Conservation (phyloP, 148 eudicot species). For the Cornus controversa region DNA sequence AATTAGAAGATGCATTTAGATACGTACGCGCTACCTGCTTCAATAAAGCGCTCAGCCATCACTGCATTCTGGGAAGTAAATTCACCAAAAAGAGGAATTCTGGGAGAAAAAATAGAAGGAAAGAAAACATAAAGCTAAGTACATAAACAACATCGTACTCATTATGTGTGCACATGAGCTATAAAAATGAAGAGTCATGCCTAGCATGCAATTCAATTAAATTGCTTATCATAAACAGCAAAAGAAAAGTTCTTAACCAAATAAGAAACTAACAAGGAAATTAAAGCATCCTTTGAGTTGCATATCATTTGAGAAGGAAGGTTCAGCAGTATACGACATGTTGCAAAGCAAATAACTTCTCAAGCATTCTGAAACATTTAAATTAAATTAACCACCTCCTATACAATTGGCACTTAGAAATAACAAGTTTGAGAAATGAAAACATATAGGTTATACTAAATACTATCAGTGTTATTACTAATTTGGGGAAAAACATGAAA, state of each 20-base stretch:
- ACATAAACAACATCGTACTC: background rate
- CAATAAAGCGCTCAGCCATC: slow-evolving; percentile 95
- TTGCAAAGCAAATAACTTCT: background rate
- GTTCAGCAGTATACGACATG: background rate
- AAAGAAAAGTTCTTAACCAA: background rate
- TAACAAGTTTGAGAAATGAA: too few species aligned
- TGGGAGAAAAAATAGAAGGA: slow-evolving; percentile 22
- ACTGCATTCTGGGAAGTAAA: slow-evolving; percentile 96
- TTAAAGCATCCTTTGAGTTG: background rate
- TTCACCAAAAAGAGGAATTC: slow-evolving; percentile 90
- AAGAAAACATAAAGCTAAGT: slow-evolving; percentile 1
- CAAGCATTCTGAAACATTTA: too few species aligned
- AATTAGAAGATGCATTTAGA: slow-evolving; percentile 31
- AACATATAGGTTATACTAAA: too few species aligned
- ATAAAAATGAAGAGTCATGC: slow-evolving; percentile 7
- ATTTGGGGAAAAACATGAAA: too few species aligned
- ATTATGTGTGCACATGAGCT: background rate
- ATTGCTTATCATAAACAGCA: background rate
- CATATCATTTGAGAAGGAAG: background rate
- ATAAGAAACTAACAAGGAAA: background rate
- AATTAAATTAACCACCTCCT: too few species aligned
- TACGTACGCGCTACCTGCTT: slow-evolving; percentile 99
- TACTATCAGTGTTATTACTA: too few species aligned
- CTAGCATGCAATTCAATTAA: slow-evolving; percentile 1
- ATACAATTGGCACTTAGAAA: background rate